Percentiles rank a stretch among this genome's conserved stretches.
These are phyloP conservation scores for Scutellospora calospora DNA, from an alignment of 371 early-diverging fungal species.

Conservation along the genomic window DNA sequence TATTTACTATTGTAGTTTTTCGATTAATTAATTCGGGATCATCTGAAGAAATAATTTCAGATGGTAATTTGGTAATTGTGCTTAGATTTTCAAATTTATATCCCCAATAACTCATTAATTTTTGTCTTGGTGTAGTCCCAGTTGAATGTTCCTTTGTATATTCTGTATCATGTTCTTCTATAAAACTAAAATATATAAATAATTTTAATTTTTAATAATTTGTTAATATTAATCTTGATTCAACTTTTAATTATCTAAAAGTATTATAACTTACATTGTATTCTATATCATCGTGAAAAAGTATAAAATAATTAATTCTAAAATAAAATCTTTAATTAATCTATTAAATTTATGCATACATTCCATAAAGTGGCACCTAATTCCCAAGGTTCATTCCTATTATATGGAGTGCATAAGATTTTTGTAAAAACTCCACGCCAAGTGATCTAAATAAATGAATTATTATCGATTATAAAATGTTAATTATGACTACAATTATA, in stretches of 20 bases:
- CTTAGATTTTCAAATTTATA: slow-evolving; percentile 79
- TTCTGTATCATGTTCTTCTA: slow-evolving; percentile 76
- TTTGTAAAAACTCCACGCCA: slow-evolving; percentile 92
- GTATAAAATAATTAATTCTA: neutral
- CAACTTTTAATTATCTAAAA: neutral
- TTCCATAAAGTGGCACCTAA: slow-evolving; percentile 78
- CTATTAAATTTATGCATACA: slow-evolving; percentile 47
- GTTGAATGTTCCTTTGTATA: slow-evolving; percentile 55
- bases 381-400: slow-evolving; percentile 79
- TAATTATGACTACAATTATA: neutral
- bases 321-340: neutral
- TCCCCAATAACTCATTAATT: slow-evolving; percentile 80
- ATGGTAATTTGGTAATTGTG: slow-evolving; percentile 61
- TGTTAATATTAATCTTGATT: neutral
- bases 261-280: neutral
- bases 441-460: slow-evolving; percentile 49
- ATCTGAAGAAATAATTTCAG: slow-evolving; percentile 48
- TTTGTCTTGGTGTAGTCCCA: slow-evolving; percentile 63
- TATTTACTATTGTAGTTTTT: slow-evolving; percentile 68
- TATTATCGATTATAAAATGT: neutral
- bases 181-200: slow-evolving; percentile 54
- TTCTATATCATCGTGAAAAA: neutral
- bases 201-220: neutral
- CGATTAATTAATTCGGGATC: slow-evolving; percentile 56
- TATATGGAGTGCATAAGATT: slow-evolving; percentile 81